Evolutionary conservation across 495 filamentous ascomycete genomes (phyloP).

Genomic region (Umbilicaria muhlenbergii): DNA sequence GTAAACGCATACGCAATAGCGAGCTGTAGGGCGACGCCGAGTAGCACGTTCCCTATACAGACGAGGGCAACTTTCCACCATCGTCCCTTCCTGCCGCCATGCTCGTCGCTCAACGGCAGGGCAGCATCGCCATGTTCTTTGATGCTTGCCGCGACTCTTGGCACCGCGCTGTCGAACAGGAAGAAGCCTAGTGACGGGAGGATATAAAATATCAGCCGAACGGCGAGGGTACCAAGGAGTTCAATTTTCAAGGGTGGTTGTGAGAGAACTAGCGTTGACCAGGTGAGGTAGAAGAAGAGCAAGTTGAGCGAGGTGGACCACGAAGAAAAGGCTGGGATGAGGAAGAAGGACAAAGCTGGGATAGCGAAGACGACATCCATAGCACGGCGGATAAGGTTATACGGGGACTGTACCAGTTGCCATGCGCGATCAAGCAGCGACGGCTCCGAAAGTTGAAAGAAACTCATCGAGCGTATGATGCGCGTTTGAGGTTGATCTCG

Average conservation of each 20-base stretch:
- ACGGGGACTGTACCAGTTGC: conserved; percentile 6
- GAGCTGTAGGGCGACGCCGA: conserved; percentile 41
- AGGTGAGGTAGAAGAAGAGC: conserved; percentile 81
- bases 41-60: conserved; percentile 36
- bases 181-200: conserved; percentile 61
- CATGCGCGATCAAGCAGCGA: conserved; percentile 12
- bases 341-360: conserved; percentile 51
- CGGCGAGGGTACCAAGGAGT: conserved; percentile 46
- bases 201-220: conserved; percentile 59
- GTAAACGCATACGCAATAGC: conserved; percentile 40
- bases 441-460: conserved; percentile 4
- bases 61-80: conserved; percentile 41
- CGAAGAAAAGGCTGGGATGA: conserved; percentile 32
- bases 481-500: too few relatives aligned
- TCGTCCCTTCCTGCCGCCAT: conserved; percentile 22
- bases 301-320: conserved; percentile 72
- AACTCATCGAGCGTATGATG: background rate
- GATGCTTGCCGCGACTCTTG: conserved; percentile 45
- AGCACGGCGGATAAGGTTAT: conserved; percentile 2
- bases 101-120: conserved; percentile 42
- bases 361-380: conserved; percentile 55
- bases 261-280: conserved; percentile 67
- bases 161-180: conserved; percentile 52
- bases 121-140: conserved; percentile 54
- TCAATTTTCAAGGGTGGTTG: conserved; percentile 66